These are phyloP conservation scores for Tricharina praecox DNA, from an alignment of 495 filamentous ascomycete genomes.

Conservation along the genomic window DNA sequence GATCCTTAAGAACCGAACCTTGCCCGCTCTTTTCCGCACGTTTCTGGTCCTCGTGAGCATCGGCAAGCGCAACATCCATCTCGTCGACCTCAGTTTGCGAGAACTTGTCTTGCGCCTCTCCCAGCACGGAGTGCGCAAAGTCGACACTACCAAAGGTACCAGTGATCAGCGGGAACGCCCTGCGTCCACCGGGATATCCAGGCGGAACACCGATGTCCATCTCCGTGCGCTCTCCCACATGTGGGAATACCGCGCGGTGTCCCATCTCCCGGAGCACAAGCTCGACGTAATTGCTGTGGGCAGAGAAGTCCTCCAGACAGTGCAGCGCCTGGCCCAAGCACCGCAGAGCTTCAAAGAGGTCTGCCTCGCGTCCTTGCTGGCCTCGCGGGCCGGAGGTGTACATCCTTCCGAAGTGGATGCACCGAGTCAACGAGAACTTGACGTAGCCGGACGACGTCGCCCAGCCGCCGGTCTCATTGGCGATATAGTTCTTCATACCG, in stretches of 20 bases:
- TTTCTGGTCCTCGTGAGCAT: constrained; percentile 37
- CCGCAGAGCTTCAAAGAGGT: constrained; percentile 77
- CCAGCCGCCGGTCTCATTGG: constrained; percentile 58
- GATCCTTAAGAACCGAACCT: constrained; percentile 41
- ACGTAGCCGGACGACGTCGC: constrained; percentile 84
- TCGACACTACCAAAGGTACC: constrained; percentile 75
- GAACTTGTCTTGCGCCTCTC: constrained; percentile 89
- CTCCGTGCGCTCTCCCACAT: constrained; percentile 58
- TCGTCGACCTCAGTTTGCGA: constrained; percentile 89
- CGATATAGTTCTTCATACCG: constrained; percentile 98
- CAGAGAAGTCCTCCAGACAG: constrained; percentile 87
- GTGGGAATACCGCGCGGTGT: constrained; percentile 64
- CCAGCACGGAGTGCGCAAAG: constrained; percentile 91
- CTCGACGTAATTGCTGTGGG: constrained; percentile 90
- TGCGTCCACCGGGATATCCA: constrained; percentile 28
- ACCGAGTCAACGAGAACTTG: constrained; percentile 62
- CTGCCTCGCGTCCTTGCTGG: constrained; percentile 54
- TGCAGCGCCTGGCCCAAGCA: constrained; percentile 83
- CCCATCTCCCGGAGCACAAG: constrained; percentile 74
- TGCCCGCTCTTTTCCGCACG: constrained; percentile 32
- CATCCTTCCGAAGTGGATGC: constrained; percentile 75
- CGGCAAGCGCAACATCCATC: constrained; percentile 55
- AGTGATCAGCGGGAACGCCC: constrained; percentile 75
- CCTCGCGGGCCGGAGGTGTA: constrained; percentile 56
- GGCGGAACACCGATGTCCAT: constrained; percentile 29